Conservation (phyloP, 2,329 filamentous ascomycete species). For the Ilyonectria sp. region DNA sequence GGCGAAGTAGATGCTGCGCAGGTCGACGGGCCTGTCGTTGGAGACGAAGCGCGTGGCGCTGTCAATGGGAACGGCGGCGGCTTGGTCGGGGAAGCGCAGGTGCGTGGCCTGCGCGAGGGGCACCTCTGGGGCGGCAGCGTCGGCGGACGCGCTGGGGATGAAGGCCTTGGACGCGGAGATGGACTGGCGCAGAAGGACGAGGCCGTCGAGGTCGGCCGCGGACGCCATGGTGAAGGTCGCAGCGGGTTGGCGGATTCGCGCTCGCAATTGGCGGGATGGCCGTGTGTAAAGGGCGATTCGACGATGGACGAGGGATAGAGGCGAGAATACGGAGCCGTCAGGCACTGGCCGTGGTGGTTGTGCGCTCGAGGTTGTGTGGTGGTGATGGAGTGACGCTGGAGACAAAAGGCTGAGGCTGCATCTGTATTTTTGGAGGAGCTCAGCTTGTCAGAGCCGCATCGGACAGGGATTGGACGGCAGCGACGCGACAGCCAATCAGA, state of each 20-base stretch:
- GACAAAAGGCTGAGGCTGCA: slow-evolving; percentile 46
- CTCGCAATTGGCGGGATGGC: background rate
- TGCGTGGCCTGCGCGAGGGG: slow-evolving; percentile 83
- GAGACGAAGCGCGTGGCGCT: slow-evolving; percentile 89
- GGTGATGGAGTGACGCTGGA: slow-evolving; percentile 32
- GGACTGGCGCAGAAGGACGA: slow-evolving; percentile 86
- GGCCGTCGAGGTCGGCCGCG: slow-evolving; percentile 77
- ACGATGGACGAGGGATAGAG: too few species aligned
- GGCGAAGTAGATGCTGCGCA: slow-evolving; percentile 96
- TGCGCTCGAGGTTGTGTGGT: slow-evolving; percentile 7
- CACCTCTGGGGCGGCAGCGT: slow-evolving; percentile 74
- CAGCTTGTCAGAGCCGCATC: slow-evolving; percentile 24
- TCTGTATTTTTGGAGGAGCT: slow-evolving; percentile 43
- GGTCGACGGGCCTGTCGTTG: slow-evolving; percentile 81
- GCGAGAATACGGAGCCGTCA: background rate
- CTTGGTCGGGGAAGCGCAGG: slow-evolving; percentile 78
- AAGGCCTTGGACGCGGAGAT: slow-evolving; percentile 81
- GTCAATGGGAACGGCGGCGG: slow-evolving; percentile 73
- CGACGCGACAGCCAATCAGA: slow-evolving; percentile 40
- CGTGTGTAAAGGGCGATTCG: background rate
- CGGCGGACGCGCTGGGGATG: slow-evolving; percentile 80
- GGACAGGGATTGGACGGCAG: slow-evolving; percentile 25
- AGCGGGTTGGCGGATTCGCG: slow-evolving; percentile 1
- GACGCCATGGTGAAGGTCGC: slow-evolving; percentile 64
- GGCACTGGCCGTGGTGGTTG: slow-evolving; percentile 12